These are phyloP conservation scores for Magnolia sinica DNA, from an alignment of 164 flowering plant genomes.

Conservation along the genomic window DNA sequence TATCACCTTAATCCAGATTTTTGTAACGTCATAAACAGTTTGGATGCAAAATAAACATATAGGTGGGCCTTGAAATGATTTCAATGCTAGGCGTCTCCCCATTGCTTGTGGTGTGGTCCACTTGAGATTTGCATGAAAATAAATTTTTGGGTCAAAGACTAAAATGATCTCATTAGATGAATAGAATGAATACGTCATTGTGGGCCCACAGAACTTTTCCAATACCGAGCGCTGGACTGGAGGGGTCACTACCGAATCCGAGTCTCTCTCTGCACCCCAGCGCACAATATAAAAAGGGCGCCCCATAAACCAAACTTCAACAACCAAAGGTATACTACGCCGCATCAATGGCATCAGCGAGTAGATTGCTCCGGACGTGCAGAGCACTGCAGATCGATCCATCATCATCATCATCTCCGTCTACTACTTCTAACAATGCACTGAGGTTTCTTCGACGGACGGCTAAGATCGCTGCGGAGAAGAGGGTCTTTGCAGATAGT, in stretches of 20 bases:
- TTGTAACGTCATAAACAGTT: too few relatives aligned
- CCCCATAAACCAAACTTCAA: background rate
- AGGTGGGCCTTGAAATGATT: too few relatives aligned
- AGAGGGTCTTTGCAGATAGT: slow-evolving; percentile 3
- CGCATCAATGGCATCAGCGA: slow-evolving; percentile 31
- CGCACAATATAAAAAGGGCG: background rate
- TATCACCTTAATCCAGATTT: too few relatives aligned
- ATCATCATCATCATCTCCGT: slow-evolving; percentile 14
- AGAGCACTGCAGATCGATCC: slow-evolving; percentile 13
- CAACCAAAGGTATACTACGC: background rate
- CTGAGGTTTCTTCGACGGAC: background rate
- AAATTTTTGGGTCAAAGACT: too few relatives aligned
- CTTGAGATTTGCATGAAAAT: too few relatives aligned
- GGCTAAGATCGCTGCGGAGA: background rate
- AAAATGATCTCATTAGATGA: too few relatives aligned
- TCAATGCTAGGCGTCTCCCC: too few relatives aligned
- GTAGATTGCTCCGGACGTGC: slow-evolving; percentile 29
- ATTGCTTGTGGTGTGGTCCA: too few relatives aligned
- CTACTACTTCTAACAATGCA: slow-evolving; percentile 10
- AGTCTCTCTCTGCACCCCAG: background rate
- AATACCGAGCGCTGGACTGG: too few relatives aligned
- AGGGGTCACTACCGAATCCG: background rate
- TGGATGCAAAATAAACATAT: too few relatives aligned
- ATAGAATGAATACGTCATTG: too few relatives aligned
- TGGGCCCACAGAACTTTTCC: too few relatives aligned